These are phyloP conservation scores for Saccharomycopsis selenospora DNA, from an alignment of 805 yeast species.

Conservation along the genomic window DNA sequence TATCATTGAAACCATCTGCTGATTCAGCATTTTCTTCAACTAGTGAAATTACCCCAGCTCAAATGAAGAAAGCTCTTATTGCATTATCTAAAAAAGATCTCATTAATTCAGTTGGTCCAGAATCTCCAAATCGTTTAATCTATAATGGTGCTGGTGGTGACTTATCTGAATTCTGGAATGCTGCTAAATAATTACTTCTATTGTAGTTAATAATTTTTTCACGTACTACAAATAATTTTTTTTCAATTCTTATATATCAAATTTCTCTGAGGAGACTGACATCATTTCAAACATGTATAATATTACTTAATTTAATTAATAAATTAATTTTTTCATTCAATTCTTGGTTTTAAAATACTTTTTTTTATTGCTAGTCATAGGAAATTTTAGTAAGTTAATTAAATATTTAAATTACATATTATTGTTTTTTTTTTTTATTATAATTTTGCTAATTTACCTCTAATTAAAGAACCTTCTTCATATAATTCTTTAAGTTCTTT, in stretches of 20 bases:
- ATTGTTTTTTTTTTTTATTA: not conserved
- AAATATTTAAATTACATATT: too few species aligned
- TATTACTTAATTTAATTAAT: too few species aligned
- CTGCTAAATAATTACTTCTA: too few species aligned
- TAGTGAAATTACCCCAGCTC: constrained; percentile 56
- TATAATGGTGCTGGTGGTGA: not conserved
- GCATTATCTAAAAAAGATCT: constrained; percentile 24
- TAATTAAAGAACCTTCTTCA: constrained; percentile 31
- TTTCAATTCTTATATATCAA: too few species aligned
- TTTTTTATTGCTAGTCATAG: too few species aligned
- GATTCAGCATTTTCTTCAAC: constrained; percentile 46
- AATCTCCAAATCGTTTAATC: not conserved
- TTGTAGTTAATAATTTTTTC: too few species aligned
- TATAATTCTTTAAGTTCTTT: constrained; percentile 35
- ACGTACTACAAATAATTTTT: too few species aligned
- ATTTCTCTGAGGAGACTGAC: too few species aligned
- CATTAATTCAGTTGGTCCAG: not conserved
- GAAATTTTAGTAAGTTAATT: too few species aligned
- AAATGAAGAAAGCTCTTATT: constrained; percentile 67
- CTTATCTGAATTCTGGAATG: not conserved
- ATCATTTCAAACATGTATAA: too few species aligned
- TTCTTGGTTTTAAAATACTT: too few species aligned
- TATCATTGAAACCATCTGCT: constrained; percentile 67
- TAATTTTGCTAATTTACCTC: constrained; percentile 2
- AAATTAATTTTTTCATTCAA: too few species aligned